These are phyloP conservation scores for Ensete glaucum DNA, from an alignment of 176 grass and related monocot genomes.

Conservation along the genomic window DNA sequence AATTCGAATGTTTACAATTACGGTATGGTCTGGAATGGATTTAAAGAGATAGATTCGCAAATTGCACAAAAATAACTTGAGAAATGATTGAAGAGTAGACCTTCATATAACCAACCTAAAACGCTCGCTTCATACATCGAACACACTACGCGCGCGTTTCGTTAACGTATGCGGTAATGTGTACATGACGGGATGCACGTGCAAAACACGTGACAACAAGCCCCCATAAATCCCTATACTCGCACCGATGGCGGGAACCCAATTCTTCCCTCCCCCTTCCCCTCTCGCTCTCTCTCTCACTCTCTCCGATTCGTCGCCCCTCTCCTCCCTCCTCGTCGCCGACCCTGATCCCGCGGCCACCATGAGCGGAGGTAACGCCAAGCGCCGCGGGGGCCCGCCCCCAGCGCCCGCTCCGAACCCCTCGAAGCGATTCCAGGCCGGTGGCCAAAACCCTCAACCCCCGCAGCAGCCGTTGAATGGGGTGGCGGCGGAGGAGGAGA, in stretches of 20 bases:
- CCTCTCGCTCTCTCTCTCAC: not conserved
- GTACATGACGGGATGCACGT: not conserved
- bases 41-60: too few relatives aligned
- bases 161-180: too few relatives aligned
- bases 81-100: too few relatives aligned
- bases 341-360: not conserved
- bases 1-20: too few relatives aligned
- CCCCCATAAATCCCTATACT: not conserved
- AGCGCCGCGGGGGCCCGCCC: slow-evolving; percentile 42
- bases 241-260: slow-evolving; percentile 19
- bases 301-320: not conserved
- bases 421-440: slow-evolving; percentile 47
- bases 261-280: not conserved
- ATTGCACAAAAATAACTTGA: too few relatives aligned
- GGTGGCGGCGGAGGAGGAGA: slow-evolving; percentile 59
- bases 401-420: slow-evolving; percentile 14
- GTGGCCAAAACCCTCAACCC: slow-evolving; percentile 14
- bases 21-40: too few relatives aligned
- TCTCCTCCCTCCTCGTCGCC: not conserved
- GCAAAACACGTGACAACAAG: not conserved
- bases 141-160: too few relatives aligned
- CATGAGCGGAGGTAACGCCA: slow-evolving; percentile 22
- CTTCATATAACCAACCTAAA: too few relatives aligned
- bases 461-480: slow-evolving; percentile 9
- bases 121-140: too few relatives aligned